Conservation (phyloP, 345 rosid species). For the Salix purpurea region DNA sequence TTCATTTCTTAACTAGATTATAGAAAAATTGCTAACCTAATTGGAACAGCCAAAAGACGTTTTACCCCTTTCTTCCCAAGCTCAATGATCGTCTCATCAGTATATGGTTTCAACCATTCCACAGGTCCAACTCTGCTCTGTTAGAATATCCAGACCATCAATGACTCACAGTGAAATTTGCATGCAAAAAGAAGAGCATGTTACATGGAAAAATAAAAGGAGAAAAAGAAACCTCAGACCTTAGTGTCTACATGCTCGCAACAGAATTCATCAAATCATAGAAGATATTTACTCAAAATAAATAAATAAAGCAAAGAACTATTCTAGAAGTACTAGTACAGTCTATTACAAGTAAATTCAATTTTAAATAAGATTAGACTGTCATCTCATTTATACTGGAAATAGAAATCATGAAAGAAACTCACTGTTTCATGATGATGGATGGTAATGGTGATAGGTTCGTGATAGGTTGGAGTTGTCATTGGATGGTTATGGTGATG, state of each 20-base stretch:
- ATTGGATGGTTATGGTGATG: neutral
- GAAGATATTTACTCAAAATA: neutral
- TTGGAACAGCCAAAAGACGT: conserved; percentile 85
- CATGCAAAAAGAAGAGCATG: neutral
- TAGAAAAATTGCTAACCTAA: conserved; percentile 47
- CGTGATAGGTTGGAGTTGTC: neutral
- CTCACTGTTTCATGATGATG: neutral
- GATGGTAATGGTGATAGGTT: neutral
- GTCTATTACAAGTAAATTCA: neutral
- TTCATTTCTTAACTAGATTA: neutral
- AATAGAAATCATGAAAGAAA: neutral
- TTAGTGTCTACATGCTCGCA: neutral
- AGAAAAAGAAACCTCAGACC: neutral
- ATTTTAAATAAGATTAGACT: too few relatives aligned
- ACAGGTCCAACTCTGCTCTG: conserved; percentile 99
- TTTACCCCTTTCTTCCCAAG: conserved; percentile 86
- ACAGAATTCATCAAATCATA: neutral
- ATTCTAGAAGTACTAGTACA: neutral
- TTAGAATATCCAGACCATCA: conserved; percentile 25
- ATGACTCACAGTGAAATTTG: neutral
- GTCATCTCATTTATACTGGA: neutral
- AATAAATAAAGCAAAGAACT: too few relatives aligned
- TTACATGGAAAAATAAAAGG: neutral
- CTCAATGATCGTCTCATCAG: conserved; percentile 88
- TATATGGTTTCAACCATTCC: conserved; percentile 99